A percentile compares a stretch with the other conserved stretches of the same genome.
Conservation (phyloP, 2,329 filamentous ascomycete species). For the Colletotrichum horii region DNA sequence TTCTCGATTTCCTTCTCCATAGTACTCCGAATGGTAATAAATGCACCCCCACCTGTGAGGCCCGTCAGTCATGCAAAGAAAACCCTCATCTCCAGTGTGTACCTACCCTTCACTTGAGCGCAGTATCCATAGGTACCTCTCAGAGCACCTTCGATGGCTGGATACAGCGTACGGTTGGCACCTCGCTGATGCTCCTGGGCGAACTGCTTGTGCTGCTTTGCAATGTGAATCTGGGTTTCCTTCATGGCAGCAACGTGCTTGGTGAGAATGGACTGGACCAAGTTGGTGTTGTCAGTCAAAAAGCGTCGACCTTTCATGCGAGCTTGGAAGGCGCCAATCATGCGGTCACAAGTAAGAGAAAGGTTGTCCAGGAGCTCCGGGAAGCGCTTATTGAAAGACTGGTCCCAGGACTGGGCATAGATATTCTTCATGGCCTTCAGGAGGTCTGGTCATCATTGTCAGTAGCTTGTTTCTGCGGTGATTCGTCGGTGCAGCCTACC, state of each 20-base stretch:
- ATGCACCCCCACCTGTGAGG: constrained; percentile 23
- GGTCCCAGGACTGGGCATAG: constrained; percentile 27
- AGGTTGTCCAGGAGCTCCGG: not conserved
- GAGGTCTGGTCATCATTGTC: constrained; percentile 21
- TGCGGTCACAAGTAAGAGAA: not conserved
- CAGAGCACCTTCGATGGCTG: not conserved
- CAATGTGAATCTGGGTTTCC: not conserved
- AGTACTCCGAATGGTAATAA: constrained; percentile 24
- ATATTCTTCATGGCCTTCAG: constrained; percentile 24
- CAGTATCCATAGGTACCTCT: not conserved
- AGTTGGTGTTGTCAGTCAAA: not conserved
- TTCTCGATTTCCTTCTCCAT: constrained; percentile 25
- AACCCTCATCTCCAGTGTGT: not conserved
- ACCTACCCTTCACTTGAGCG: not conserved
- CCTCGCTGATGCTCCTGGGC: constrained; percentile 20
- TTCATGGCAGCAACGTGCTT: not conserved
- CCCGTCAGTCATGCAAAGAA: not conserved
- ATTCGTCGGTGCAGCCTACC: not conserved
- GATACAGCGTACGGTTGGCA: constrained; percentile 19
- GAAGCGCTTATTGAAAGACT: constrained; percentile 26
- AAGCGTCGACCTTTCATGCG: not conserved
- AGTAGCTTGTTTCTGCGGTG: not conserved
- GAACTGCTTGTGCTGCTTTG: not conserved
- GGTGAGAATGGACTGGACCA: not conserved
- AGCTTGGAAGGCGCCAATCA: not conserved